Evolutionary conservation across 106 monocot genomes (phyloP), one percentile per base, ranked within the genome.

Genomic region (Chionographis japonica): DNA sequence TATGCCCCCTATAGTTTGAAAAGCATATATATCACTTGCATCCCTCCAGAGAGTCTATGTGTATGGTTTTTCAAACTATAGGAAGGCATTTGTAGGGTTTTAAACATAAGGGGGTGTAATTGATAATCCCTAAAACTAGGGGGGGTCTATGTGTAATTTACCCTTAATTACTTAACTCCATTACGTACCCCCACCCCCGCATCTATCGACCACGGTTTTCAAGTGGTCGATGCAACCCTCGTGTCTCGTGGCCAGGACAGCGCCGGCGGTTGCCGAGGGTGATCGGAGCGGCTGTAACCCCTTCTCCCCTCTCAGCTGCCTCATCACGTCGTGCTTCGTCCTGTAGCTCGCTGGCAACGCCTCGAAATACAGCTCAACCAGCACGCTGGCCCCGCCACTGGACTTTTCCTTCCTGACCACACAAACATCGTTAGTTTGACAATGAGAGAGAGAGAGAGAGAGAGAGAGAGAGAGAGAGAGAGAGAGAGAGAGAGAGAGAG

Each of bases 191-290:
- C 36, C 37, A 61, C 39, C 6, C 8, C 17, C 17, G 16, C 27
- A 61, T 61, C 52, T 52, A 12, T 15, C 39, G 6, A 76, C 36
- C 40, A 69, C 9, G 27, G 8, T 12, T n/a, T 55, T 13, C 54
- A 76, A 43, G 36, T 76, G 71, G 3, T 17, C 3, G 58, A 40
- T 37, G 65, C 42, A 77, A 15, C 40, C 50, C 3, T 40, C 18
- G 18, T 77, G 19, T 38, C 58, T 15, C 9, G 77, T 71, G n/a
- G 19, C 14, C 51, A 71, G 58, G 53, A 71, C 65, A 20, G 71
- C 65, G 40, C 54, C 50, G 2, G 77, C 77, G 12, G 77, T 71
- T 0, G 77, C 57, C 1, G 77, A 63, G 4, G 77, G 77, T 2
- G 77, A 77, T 5, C 40, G 68, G 36, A 77, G 71, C n/a, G 71